These are phyloP conservation scores for Sporothrix humicola DNA, from an alignment of 2,329 filamentous ascomycete genomes.

Conservation along the genomic window DNA sequence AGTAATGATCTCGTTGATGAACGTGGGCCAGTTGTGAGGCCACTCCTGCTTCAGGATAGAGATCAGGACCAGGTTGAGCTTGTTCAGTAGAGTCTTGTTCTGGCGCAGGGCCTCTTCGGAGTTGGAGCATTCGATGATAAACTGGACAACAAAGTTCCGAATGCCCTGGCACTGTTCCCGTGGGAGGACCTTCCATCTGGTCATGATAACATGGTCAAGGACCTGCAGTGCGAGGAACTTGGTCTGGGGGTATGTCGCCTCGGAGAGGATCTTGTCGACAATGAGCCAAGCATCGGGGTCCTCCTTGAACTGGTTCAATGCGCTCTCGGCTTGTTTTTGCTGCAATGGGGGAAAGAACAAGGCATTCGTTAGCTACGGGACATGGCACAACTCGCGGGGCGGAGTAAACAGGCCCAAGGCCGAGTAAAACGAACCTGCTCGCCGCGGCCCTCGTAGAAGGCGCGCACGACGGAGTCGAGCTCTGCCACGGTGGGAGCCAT, in stretches of 20 bases:
- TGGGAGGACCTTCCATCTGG: slow-evolving; percentile 96
- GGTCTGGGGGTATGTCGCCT: slow-evolving; percentile 91
- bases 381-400: slow-evolving; percentile 31
- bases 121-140: slow-evolving; percentile 92
- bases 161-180: slow-evolving; percentile 97
- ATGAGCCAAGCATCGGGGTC: slow-evolving; percentile 97
- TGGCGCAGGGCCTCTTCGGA: slow-evolving; percentile 85
- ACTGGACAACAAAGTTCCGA: slow-evolving; percentile 98
- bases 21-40: slow-evolving; percentile 99
- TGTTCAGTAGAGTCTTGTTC: slow-evolving; percentile 92
- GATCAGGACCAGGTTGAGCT: slow-evolving; percentile 95
- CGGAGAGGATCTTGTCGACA: slow-evolving; percentile 94
- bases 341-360: slow-evolving; percentile 50
- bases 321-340: slow-evolving; percentile 96
- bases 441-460: slow-evolving; percentile 96
- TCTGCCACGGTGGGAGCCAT: slow-evolving; percentile 83
- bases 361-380: slow-evolving; percentile 45
- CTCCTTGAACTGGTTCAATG: slow-evolving; percentile 98
- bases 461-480: slow-evolving; percentile 93
- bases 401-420: slow-evolving; percentile 1
- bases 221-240: slow-evolving; percentile 98
- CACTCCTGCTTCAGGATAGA: slow-evolving; percentile 99
- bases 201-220: slow-evolving; percentile 97
- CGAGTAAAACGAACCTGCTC: slow-evolving; percentile 71
- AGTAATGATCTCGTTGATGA: slow-evolving; percentile 99